phyloP scores from a whole-genome alignment of 257 asterid species.

The Solanum infundibuliforme region DNA sequence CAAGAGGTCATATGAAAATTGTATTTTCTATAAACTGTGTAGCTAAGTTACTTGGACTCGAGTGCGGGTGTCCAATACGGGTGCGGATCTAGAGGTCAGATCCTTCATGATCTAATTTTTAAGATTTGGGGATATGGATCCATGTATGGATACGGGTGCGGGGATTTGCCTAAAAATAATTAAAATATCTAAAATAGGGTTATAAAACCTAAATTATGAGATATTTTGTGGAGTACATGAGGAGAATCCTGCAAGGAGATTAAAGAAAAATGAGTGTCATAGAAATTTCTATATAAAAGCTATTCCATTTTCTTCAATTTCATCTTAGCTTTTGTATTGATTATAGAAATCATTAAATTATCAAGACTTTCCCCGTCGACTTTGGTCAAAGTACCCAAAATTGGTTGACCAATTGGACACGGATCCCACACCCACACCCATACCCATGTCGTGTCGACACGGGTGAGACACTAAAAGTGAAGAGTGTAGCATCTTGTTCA shows the following conservation, averaged over 20 bases:
- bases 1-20: not conserved
- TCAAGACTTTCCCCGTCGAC: not conserved
- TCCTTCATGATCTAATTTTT: not conserved
- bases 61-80: no score
- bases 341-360: not conserved
- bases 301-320: not conserved
- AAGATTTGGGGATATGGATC: not conserved
- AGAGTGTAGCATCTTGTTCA: not conserved
- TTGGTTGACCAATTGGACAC: not conserved
- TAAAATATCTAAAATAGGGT: not conserved
- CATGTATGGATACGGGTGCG: not conserved
- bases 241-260: not conserved
- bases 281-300: not conserved
- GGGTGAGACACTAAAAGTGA: not conserved
- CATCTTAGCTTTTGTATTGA: not conserved
- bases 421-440: not conserved
- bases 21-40: not conserved
- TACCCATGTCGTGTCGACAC: not conserved
- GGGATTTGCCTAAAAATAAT: not conserved
- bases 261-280: not conserved
- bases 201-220: not conserved
- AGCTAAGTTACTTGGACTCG: not conserved
- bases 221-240: not conserved
- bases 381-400: not conserved
- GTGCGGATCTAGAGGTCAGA: no score